Evolutionary conservation across 2,329 filamentous ascomycete species (phyloP), one percentile per base, ranked within the genome.

Genomic region (Fusarium nelsonii): DNA sequence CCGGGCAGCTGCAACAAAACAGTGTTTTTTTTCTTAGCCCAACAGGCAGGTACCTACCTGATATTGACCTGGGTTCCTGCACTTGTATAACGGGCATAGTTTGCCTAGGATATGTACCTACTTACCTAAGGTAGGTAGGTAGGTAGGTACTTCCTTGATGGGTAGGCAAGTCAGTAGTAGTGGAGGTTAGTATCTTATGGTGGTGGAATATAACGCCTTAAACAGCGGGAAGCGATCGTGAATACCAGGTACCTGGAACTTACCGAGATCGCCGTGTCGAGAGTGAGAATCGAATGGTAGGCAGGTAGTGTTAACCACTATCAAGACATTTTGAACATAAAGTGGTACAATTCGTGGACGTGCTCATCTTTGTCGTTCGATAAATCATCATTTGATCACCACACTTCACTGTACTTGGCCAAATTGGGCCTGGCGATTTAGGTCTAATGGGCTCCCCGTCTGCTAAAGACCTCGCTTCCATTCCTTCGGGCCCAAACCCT

Each of bases 401-500:
- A 32, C 4, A 43, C 23, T 8, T 7, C 15, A 18, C 20, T 28
- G 16, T 15, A 36, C 8, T 36, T 16, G 5, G 26, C 4, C 23
- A n/a, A n/a, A 28, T 20, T 26, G 18, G 10, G 33, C 34, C 50
- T 45, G 45, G 15, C 26, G 11, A 23, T 32, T 36, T 33, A 18
- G 45, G 40, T 46, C 48, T 48, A 20, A 39, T n/a, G 20, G 33
- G 16, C 16, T 44, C 49, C 32, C 49, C 48, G 30, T 39, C 48
- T 28, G 23, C 23, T 39, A 40, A 20, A 43, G 32, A 18, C 10
- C 34, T 70, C 48, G 51, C 50, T 40, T 70, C 67, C 63, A 26
- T 61, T 33, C 41, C 43, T 57, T 41, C 40, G 63, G 63, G 61
- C 34, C 39, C 48, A 37, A 36, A 45, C 30, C 53, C 56, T 63